Evolutionary conservation across 2,329 filamentous ascomycete species (phyloP), one percentile per base, ranked within the genome.

Genomic region (Beauveria sp.): DNA sequence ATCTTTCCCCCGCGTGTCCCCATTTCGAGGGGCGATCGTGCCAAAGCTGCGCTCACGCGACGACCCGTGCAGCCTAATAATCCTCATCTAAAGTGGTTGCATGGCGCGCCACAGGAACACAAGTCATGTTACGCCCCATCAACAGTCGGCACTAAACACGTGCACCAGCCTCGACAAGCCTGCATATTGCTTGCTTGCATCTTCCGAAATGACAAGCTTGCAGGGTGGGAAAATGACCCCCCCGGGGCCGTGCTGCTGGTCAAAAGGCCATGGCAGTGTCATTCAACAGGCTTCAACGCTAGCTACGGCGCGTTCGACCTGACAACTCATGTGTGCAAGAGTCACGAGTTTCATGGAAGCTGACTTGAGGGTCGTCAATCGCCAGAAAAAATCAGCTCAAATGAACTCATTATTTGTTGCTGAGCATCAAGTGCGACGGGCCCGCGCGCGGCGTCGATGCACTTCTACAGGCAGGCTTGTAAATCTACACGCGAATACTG

Each of bases 1-100:
- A 42, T 54, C 20, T 28, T 40, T 43, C 14, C 20, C 20, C 10
- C 30, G 30, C 30, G 30, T 34, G 30, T 34, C 30, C 30, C 30
- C 30, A 34, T 34, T 12, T 34, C 30, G 30, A 12, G 30, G 30
- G 30, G 54, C 10, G 10, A 34, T 12, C 30, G 30, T 10, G 30
- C 24, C 43, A 45, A 47, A 47, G 43, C n/a, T 40, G 43, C 14
- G 20, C 30, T 57, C 54, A 57, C 54, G 54, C 54, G 54, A 57
- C 30, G 54, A 34, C 30, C 30, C 30, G 54, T 14, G 20, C 28
- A n/a, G 26, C 14, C 20, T 10, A 45, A 47, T 34, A 42, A 45
- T n/a, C 24, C 22, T 57, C 24, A 42, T 16, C n/a, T 43, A 57
- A 56, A 57, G 54, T 57, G 54, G 54, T 49, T 57, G 54, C 54